A percentile compares a stretch with the other conserved stretches of the same genome.
phyloP scores from a whole-genome alignment of 2,329 filamentous ascomycete genomes.

The Escovopsis sp. region DNA sequence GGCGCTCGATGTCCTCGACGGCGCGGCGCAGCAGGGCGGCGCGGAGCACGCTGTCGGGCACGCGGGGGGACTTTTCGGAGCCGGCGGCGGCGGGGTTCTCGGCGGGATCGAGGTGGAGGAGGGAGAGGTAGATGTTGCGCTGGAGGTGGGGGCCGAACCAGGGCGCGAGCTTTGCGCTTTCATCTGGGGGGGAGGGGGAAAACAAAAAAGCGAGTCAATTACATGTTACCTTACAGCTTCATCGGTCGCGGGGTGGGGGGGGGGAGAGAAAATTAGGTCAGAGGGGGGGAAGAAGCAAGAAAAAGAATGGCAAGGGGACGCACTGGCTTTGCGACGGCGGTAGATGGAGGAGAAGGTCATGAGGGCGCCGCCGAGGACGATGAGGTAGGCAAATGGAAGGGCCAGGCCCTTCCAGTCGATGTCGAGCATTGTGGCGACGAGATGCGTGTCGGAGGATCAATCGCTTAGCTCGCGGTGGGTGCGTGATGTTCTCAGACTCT shows the following conservation, averaged over 20 bases:
- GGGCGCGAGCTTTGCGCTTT: conserved; percentile 73
- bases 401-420: conserved; percentile 72
- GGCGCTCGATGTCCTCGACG: conserved; percentile 81
- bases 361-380: conserved; percentile 74
- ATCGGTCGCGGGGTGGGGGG: background rate
- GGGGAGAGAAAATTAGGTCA: background rate
- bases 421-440: conserved; percentile 29
- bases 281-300: background rate
- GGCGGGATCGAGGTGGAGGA: conserved; percentile 63
- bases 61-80: conserved; percentile 46
- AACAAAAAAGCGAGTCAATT: conserved; percentile 7
- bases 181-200: conserved; percentile 35
- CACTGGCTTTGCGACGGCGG: conserved; percentile 77
- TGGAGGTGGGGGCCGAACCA: conserved; percentile 90
- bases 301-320: conserved; percentile 12
- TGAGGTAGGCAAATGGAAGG: conserved; percentile 79
- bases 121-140: conserved; percentile 86
- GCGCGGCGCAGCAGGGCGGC: conserved; percentile 81
- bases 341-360: conserved; percentile 88
- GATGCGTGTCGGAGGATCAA: background rate
- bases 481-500: background rate
- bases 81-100: conserved; percentile 23
- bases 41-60: conserved; percentile 76
- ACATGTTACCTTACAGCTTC: no score
- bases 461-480: background rate